Evolutionary conservation across 306 rosid genomes (phyloP).

Genomic region (Cucurbita argyrosperma): DNA sequence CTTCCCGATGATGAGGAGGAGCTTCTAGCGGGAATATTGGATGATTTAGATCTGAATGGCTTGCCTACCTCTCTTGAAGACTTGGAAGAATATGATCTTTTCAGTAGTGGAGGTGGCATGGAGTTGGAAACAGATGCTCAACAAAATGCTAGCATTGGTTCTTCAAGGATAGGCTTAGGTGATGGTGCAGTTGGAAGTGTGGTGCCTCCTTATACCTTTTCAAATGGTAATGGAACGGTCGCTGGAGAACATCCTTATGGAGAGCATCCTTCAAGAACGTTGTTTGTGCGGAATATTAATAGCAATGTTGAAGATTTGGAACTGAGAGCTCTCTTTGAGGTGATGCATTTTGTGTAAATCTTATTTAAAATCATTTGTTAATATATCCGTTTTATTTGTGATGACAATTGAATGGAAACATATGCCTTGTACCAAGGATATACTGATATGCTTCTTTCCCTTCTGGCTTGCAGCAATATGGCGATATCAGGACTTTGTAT

Average conservation of each 20-base stretch:
- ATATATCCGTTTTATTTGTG: background rate
- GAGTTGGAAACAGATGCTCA: constrained; percentile 73
- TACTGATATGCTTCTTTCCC: background rate
- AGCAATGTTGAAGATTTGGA: constrained; percentile 79
- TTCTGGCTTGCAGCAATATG: constrained; percentile 47
- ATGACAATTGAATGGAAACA: too few species aligned
- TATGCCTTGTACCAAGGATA: background rate
- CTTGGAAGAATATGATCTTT: constrained; percentile 69
- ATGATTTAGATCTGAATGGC: constrained; percentile 71
- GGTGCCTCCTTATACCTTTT: constrained; percentile 34
- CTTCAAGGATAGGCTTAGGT: constrained; percentile 39
- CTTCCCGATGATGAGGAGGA: constrained; percentile 78
- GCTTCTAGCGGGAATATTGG: constrained; percentile 71
- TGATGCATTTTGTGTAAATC: constrained; percentile 4
- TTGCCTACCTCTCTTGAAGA: constrained; percentile 82
- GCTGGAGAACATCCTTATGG: constrained; percentile 97
- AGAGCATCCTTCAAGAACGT: constrained; percentile 94
- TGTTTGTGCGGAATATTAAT: constrained; percentile 81
- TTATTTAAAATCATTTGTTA: background rate
- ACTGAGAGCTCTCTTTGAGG: constrained; percentile 47
- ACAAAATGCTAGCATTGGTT: constrained; percentile 31
- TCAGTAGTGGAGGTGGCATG: constrained; percentile 78
- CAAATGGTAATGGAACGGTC: constrained; percentile 57
- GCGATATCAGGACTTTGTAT: constrained; percentile 83
- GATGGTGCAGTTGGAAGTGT: constrained; percentile 48